Base-by-base conservation (phyloP, 352 stramenopile species). In the Elongisporangium anandrum region DNA sequence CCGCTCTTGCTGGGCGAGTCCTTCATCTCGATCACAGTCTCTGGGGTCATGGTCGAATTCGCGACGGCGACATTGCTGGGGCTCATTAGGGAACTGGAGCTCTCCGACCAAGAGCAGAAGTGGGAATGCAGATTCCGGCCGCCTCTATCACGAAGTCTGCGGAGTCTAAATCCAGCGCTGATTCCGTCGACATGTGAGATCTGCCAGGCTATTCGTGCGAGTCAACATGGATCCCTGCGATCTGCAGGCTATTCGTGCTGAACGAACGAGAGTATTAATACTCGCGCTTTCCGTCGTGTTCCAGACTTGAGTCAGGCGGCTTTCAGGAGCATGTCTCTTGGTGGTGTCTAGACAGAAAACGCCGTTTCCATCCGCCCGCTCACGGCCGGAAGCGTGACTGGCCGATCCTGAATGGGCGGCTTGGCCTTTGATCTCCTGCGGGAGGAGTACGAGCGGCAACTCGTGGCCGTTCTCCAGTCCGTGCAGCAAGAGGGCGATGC, bases 401-500 rank as follows among this genome's bases (percentile, higher is more conserved):
- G 34, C 13, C 13, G 4, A 45, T 45, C 16, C 34, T 45, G 34
- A 12, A 45, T 45, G 34, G 34, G 34, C 34, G 34, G 34, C 12
- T 12, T 45, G 12, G 34, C 16, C 34, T 45, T 45, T 45, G 34
- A 2, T 4, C 34, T 45, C 10, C 68, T 87, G 38, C 67, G 81
- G 2, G 76, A 70, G 23, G 68, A 84, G 51, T 80, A 78, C 56
- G 70, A 75, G 52, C 62, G 60, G 38, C 61, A 65, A 17, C 54
- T 88, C 57, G 75, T 70, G 19, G 64, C 74, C 59, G 54, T 72
- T 13, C 67, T 88, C 57, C 56, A 63, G 13, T 63, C 72, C 23
- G 59, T 77, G 10, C 59, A 69, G 22, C 65, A 24, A 1, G 54
- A 53, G 10, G 39, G 22, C 3, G n/a, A n/a, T n/a, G n/a, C n/a